phyloP scores from a whole-genome alignment of 306 rosid species.

The Rosa lucieae region DNA sequence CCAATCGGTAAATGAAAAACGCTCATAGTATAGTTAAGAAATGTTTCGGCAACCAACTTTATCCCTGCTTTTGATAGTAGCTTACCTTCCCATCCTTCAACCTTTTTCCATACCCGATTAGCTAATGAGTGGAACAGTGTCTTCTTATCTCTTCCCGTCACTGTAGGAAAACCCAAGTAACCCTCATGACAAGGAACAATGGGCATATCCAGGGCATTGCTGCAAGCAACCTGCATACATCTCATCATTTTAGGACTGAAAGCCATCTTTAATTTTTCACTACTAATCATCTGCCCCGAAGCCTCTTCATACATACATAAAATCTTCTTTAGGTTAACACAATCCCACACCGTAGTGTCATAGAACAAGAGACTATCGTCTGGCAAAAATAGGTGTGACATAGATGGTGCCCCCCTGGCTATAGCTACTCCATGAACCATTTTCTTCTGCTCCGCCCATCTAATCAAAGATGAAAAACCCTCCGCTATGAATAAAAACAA shows the following conservation, averaged over 20 bases:
- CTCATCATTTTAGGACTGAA: too few relatives aligned
- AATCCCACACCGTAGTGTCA: too few relatives aligned
- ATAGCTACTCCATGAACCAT: background rate
- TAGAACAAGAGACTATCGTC: too few relatives aligned
- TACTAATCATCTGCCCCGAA: too few relatives aligned
- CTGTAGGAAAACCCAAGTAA: background rate
- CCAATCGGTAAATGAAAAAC: background rate
- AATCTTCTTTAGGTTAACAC: too few relatives aligned
- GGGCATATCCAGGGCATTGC: too few relatives aligned
- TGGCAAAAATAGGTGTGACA: background rate
- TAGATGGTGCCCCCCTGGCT: background rate
- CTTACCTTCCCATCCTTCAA: background rate
- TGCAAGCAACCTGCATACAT: too few relatives aligned
- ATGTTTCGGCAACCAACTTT: background rate
- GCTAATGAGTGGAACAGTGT: accelerated
- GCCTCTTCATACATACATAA: too few relatives aligned
- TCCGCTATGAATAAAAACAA: background rate
- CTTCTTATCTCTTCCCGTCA: background rate
- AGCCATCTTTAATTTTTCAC: too few relatives aligned
- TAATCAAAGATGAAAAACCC: background rate
- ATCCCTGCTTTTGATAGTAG: background rate
- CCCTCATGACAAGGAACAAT: too few relatives aligned
- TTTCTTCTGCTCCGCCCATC: background rate
- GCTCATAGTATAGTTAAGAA: background rate
- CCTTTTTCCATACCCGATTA: background rate